Conservation (phyloP, 306 rosid species). For the Arachis stenosperma region DNA sequence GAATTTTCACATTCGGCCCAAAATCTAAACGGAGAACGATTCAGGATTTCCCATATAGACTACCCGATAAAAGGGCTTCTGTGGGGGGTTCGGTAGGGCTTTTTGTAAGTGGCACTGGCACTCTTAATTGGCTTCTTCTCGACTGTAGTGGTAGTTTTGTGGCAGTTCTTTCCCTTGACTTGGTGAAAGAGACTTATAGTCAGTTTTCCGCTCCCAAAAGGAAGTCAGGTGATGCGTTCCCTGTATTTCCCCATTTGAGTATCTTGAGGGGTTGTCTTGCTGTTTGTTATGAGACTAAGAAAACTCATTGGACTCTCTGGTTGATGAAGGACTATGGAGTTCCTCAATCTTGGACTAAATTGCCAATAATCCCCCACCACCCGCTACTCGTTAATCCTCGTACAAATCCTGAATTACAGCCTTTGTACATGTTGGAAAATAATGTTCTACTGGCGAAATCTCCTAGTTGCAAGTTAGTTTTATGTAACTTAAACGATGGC, state of each 20-base stretch:
- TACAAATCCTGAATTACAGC: neutral
- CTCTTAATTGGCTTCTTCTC: slow-evolving; percentile 19
- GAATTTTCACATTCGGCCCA: slow-evolving; percentile 14
- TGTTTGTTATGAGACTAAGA: neutral
- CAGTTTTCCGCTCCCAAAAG: neutral
- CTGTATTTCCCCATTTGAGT: no score
- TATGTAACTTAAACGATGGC: slow-evolving; percentile 1
- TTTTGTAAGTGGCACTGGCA: slow-evolving; percentile 18
- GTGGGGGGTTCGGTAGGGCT: neutral
- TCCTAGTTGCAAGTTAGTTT: neutral
- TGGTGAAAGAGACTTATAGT: slow-evolving; percentile 24
- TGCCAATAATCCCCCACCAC: neutral
- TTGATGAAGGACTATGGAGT: slow-evolving; percentile 33
- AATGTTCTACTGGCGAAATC: neutral
- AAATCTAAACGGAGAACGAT: neutral
- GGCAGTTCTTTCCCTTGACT: slow-evolving; percentile 4
- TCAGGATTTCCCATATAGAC: neutral
- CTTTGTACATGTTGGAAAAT: neutral
- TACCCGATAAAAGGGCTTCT: no score
- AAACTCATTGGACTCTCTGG: slow-evolving; percentile 28
- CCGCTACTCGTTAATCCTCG: no score
- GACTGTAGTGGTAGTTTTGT: fast-evolving
- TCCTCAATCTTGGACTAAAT: slow-evolving; percentile 31
- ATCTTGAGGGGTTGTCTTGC: slow-evolving; percentile 6
- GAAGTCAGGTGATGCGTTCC: neutral